These are phyloP conservation scores for Cercospora zeae-maydis DNA, from an alignment of 2,329 filamentous ascomycete genomes.

Conservation along the genomic window DNA sequence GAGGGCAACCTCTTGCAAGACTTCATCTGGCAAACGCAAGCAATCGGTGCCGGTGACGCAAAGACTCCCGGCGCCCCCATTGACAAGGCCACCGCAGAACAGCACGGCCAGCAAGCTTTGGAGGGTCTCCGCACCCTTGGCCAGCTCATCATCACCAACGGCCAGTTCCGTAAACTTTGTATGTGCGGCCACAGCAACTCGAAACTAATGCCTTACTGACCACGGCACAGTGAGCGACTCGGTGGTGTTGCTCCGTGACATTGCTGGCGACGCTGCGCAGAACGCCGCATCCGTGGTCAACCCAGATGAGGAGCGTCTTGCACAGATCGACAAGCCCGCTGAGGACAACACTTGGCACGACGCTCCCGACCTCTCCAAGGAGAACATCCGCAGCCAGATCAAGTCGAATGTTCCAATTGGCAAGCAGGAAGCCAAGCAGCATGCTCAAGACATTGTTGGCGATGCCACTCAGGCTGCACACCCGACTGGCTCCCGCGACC, in stretches of 20 bases:
- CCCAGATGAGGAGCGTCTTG: constrained; percentile 71
- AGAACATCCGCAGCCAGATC: constrained; percentile 65
- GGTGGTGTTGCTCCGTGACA: constrained; percentile 76
- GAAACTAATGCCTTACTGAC: constrained; percentile 11
- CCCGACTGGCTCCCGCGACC: constrained; percentile 53
- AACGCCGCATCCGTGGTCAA: constrained; percentile 73
- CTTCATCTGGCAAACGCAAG: constrained; percentile 90
- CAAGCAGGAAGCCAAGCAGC: constrained; percentile 55
- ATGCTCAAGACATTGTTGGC: constrained; percentile 54
- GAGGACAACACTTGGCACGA: constrained; percentile 90
- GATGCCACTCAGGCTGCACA: constrained; percentile 58
- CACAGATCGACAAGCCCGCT: constrained; percentile 76
- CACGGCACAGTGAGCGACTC: constrained; percentile 65
- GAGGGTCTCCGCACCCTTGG: constrained; percentile 85
- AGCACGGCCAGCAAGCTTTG: constrained; percentile 78
- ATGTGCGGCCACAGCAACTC: constrained; percentile 39
- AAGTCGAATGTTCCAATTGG: constrained; percentile 55
- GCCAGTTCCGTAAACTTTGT: constrained; percentile 89
- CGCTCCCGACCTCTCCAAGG: constrained; percentile 53
- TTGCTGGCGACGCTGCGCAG: constrained; percentile 82
- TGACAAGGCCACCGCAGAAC: constrained; percentile 70
- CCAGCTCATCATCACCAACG: constrained; percentile 87
- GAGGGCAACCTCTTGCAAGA: constrained; percentile 91
- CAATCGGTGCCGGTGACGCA: constrained; percentile 63
- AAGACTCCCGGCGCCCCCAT: constrained; percentile 63